These are phyloP conservation scores for Dryadomyces quercus-mongolicae DNA, from an alignment of 2,329 filamentous ascomycete species.

Conservation along the genomic window DNA sequence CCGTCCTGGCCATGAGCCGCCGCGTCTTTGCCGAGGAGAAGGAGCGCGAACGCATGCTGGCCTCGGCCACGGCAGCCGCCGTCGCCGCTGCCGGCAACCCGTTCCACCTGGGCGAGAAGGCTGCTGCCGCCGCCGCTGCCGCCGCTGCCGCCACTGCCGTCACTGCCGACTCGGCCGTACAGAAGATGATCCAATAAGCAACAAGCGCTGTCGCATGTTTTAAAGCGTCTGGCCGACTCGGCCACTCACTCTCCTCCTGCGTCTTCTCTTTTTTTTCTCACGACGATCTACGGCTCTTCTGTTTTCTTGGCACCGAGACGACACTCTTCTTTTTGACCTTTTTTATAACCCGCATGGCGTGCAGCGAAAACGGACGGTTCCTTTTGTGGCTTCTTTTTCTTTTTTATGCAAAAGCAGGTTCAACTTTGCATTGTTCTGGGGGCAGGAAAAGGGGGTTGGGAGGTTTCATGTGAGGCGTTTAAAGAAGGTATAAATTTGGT, in stretches of 20 bases:
- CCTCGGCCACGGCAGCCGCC: constrained; percentile 10
- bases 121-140: too few relatives aligned
- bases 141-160: too few relatives aligned
- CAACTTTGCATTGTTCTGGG: background rate
- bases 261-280: background rate
- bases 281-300: background rate
- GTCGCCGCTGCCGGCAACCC: constrained; percentile 12
- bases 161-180: background rate
- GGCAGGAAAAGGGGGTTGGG: background rate
- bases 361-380: background rate
- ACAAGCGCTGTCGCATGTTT: too few relatives aligned
- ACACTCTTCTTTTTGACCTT: background rate
- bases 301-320: background rate
- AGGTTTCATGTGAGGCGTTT: background rate
- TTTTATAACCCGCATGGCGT: background rate
- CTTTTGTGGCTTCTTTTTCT: background rate
- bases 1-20: constrained; percentile 84
- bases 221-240: background rate
- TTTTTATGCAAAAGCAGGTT: background rate
- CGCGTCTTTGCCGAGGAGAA: constrained; percentile 85
- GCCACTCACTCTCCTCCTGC: background rate
- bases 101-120: constrained; percentile 4
- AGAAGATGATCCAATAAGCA: background rate
- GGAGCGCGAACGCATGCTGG: constrained; percentile 37
- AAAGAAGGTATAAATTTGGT: too few relatives aligned